These are phyloP conservation scores for Taphrina flavorubra DNA, from an alignment of 1,139 yeast genomes.

Conservation along the genomic window DNA sequence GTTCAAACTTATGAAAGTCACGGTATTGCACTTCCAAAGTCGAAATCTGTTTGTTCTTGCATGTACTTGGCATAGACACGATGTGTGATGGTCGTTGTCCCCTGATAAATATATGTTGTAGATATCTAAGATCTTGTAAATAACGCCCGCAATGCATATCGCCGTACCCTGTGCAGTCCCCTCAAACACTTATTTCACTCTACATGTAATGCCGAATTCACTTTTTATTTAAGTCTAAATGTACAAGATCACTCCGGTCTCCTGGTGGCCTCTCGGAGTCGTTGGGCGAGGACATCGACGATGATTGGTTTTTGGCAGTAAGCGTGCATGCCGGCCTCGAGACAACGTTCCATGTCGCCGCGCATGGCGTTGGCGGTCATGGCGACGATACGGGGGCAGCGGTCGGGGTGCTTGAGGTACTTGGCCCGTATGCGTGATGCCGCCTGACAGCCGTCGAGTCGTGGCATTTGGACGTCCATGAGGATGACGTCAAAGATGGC, in stretches of 20 bases:
- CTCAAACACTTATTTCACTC: background rate
- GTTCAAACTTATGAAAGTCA: too few species aligned
- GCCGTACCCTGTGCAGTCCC: background rate
- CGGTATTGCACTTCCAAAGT: too few species aligned
- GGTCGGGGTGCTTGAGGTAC: conserved; percentile 47
- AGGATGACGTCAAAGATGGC: conserved; percentile 76
- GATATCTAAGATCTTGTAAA: background rate
- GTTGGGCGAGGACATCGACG: conserved; percentile 35
- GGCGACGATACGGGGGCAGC: conserved; percentile 64
- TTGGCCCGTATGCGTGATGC: conserved; percentile 53
- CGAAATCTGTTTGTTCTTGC: too few species aligned
- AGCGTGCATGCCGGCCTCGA: conserved; percentile 86
- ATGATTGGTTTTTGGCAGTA: conserved; percentile 77
- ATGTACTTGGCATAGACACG: background rate
- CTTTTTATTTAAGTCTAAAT: background rate
- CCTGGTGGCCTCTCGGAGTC: conserved; percentile 22
- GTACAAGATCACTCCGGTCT: conserved; percentile 4
- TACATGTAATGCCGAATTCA: background rate
- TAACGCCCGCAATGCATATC: conserved; percentile 4
- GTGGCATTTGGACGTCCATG: conserved; percentile 98
- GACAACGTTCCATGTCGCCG: conserved; percentile 82
- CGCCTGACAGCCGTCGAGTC: conserved; percentile 84
- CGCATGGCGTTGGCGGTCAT: conserved; percentile 94
- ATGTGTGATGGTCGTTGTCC: background rate
- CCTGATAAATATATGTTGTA: background rate